phyloP scores from a whole-genome alignment of 2,329 filamentous ascomycete genomes.

The Didymella lethalis region DNA sequence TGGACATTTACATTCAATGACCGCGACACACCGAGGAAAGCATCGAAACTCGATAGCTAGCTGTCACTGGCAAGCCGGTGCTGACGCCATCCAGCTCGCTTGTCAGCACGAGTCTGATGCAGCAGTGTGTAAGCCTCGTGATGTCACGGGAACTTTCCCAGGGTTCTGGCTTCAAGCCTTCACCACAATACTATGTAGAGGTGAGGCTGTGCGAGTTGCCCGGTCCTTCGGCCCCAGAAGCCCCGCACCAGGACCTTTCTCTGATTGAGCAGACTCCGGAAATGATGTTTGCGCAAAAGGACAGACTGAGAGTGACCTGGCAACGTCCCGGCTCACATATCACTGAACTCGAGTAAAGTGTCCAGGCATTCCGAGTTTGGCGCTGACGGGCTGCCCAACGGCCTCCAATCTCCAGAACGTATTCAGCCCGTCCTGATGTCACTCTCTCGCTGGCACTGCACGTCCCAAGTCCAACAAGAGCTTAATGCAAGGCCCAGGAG shows the following conservation, averaged over 20 bases:
- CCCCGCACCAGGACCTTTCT: not conserved
- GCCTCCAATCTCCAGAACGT: not conserved
- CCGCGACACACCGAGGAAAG: not conserved
- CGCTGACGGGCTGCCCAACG: not conserved
- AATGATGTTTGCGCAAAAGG: conserved; percentile 1
- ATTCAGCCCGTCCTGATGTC: conserved; percentile 1
- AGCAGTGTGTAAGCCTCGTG: conserved; percentile 7
- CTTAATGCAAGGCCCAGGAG: conserved; percentile 13
- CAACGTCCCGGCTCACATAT: not conserved
- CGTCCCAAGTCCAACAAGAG: not conserved
- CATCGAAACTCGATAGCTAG: not conserved
- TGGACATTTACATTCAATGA: not conserved
- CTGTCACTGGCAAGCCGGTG: not conserved
- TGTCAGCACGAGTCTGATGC: not conserved
- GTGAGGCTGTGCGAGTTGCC: not conserved
- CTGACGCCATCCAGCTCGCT: conserved; percentile 1
- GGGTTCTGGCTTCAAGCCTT: not conserved
- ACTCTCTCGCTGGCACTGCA: not conserved
- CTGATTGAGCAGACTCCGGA: not conserved
- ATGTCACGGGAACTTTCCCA: not conserved
- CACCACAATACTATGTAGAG: not conserved
- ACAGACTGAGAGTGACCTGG: not conserved
- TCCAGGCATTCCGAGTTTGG: not conserved
- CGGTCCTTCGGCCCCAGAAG: conserved; percentile 8
- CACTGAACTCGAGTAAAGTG: not conserved